These are phyloP conservation scores for Rostrohypoxylon terebratum DNA, from an alignment of 495 filamentous ascomycete genomes.

Conservation along the genomic window DNA sequence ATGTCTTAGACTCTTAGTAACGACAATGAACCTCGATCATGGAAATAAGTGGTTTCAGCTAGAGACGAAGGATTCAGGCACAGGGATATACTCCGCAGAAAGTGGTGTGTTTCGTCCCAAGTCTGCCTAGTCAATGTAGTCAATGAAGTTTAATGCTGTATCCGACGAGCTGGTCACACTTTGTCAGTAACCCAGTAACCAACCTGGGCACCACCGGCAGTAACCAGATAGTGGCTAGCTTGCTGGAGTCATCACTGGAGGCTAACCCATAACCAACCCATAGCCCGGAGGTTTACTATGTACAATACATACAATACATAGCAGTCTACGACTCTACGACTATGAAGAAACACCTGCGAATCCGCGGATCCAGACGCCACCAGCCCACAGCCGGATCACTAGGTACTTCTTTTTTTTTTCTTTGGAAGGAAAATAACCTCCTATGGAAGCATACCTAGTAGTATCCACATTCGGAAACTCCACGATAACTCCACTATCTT, in stretches of 20 bases:
- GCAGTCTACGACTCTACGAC: no score
- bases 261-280: constrained; percentile 12
- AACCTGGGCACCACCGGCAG: no score
- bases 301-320: no score
- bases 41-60: constrained; percentile 34
- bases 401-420: not conserved
- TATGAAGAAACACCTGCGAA: constrained; percentile 22
- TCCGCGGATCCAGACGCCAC: constrained; percentile 12
- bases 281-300: constrained; percentile 17
- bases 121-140: constrained; percentile 8
- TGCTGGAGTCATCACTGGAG: not conserved
- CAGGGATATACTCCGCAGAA: constrained; percentile 23
- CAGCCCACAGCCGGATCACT: constrained; percentile 17
- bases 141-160: not conserved
- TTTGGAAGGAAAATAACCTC: not conserved
- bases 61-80: constrained; percentile 37
- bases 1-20: constrained; percentile 8
- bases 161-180: constrained; percentile 10
- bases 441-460: constrained; percentile 29
- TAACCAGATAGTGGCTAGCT: constrained; percentile 9
- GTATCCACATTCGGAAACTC: constrained; percentile 30
- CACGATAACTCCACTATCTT: constrained; percentile 8
- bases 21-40: constrained; percentile 14
- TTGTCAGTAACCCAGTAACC: no score
- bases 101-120: constrained; percentile 21